These are phyloP conservation scores for Solanum peruvianum DNA, from an alignment of 257 asterid species.

Conservation along the genomic window DNA sequence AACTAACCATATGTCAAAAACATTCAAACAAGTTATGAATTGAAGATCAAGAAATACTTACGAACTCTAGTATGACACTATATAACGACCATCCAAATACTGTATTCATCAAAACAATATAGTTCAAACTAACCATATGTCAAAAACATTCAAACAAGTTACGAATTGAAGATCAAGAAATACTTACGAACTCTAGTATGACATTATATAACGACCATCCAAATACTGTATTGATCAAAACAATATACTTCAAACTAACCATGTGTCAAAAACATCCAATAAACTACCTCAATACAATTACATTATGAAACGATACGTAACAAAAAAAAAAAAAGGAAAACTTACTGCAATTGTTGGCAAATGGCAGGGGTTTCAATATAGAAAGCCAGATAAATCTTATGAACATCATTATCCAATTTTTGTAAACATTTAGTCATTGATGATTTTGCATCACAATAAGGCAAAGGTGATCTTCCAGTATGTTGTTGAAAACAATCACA, in stretches of 20 bases:
- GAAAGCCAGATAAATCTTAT: constrained; percentile 41
- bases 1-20: neutral
- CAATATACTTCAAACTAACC: neutral
- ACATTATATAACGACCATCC: neutral
- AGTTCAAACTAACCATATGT: neutral
- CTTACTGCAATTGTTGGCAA: constrained; percentile 86
- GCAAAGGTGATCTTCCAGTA: constrained; percentile 55
- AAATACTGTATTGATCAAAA: neutral
- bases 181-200: neutral
- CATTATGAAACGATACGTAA: neutral
- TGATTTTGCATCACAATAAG: constrained; percentile 37
- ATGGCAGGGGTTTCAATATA: constrained; percentile 63
- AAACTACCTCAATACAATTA: neutral
- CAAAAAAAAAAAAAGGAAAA: neutral
- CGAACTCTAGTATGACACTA: neutral
- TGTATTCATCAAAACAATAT: neutral
- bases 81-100: neutral
- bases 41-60: too few relatives aligned
- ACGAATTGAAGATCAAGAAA: too few relatives aligned
- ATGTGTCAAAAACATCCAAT: neutral
- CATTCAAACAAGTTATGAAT: neutral
- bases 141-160: neutral
- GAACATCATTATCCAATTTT: constrained; percentile 34
- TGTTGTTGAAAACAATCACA: constrained; percentile 72
- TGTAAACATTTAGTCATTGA: constrained; percentile 35